Percentiles rank a stretch among this genome's conserved stretches.
Conservation (phyloP, 352 stramenopile species). For the Pythium myriotylum region DNA sequence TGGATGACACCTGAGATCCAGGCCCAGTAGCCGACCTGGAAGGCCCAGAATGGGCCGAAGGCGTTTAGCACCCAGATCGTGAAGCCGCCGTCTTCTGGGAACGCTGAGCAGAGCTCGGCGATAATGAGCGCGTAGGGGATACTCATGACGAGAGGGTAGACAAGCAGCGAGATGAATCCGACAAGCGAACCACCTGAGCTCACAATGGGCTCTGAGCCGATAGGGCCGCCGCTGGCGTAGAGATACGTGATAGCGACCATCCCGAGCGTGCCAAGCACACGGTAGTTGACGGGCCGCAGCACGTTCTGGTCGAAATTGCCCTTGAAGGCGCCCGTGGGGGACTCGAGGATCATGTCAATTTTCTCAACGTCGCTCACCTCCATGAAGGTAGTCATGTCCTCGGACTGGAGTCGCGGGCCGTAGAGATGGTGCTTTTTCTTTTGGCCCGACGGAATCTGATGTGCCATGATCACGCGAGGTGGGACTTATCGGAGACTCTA, state of each 20-base stretch:
- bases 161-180: slow-evolving; percentile 68
- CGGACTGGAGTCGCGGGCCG: slow-evolving; percentile 12
- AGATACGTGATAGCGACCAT: slow-evolving; percentile 38
- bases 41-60: slow-evolving; percentile 82
- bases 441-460: too few species aligned
- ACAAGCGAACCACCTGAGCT: slow-evolving; percentile 40
- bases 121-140: slow-evolving; percentile 87
- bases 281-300: slow-evolving; percentile 19
- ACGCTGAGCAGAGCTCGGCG: slow-evolving; percentile 84
- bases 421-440: slow-evolving; percentile 7
- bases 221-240: slow-evolving; percentile 29
- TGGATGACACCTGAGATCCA: slow-evolving; percentile 75
- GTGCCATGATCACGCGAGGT: too few species aligned
- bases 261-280: slow-evolving; percentile 28
- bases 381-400: slow-evolving; percentile 25
- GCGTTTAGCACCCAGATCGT: slow-evolving; percentile 89
- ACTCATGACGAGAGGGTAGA: slow-evolving; percentile 85
- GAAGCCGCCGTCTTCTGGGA: slow-evolving; percentile 76
- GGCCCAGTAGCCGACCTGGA: slow-evolving; percentile 60
- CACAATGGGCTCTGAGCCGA: slow-evolving; percentile 33
- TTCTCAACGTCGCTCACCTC: slow-evolving; percentile 29
- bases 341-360: slow-evolving; percentile 39
- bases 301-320: slow-evolving; percentile 20
- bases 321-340: slow-evolving; percentile 27
- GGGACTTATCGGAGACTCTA: too few species aligned